Evolutionary conservation across 129 eudicot genomes (phyloP), one percentile per base, ranked within the genome.

Genomic region (Solidago caesia): DNA sequence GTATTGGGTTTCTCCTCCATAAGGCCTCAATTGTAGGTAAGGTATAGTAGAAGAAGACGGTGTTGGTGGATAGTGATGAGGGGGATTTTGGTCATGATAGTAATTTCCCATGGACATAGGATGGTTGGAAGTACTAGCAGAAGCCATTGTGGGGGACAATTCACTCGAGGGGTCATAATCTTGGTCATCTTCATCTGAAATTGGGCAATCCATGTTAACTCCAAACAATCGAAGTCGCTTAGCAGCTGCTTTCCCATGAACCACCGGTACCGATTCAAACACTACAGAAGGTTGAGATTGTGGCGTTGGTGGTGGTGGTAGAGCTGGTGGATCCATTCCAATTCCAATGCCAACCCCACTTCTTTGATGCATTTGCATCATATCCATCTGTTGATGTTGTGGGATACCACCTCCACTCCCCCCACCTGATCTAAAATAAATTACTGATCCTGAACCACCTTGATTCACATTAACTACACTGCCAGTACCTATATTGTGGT

Each of bases 121-220:
- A 61, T 65, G 44, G n/a, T 33, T 10, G 72, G 73, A 44, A 45
- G 68, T 15, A 39, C 78, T 52, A 25, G 92, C 52, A 47, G 86
- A 79, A 64, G 85, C 79, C 70, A 82, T 73, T 33, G 39, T 1
- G 39, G 39, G 21, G 21, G 21, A 21, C 21, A 21, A 21, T 59
- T 78, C 77, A 45, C 68, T 73, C 44, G 71, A 52, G 8, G 52
- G 64, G 41, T 89, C 86, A 21, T 79, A 64, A 58, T 76, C 74
- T 48, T 74, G 76, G 27, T 89, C 85, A 9, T 84, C 92, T 5
- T 88, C 82, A 64, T 80, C 88, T 13, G 83, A 75, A 42, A 84
- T 82, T 68, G 97, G 89, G 67, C 96, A 93, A 26, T 93, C 98
- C 98, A 93, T 90, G 87, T 93, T 93, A 75, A 90, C 98, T 14